Evolutionary conservation across 1,284 basidiomycete genomes (phyloP).

Genomic region (Malassezia slooffiae): DNA sequence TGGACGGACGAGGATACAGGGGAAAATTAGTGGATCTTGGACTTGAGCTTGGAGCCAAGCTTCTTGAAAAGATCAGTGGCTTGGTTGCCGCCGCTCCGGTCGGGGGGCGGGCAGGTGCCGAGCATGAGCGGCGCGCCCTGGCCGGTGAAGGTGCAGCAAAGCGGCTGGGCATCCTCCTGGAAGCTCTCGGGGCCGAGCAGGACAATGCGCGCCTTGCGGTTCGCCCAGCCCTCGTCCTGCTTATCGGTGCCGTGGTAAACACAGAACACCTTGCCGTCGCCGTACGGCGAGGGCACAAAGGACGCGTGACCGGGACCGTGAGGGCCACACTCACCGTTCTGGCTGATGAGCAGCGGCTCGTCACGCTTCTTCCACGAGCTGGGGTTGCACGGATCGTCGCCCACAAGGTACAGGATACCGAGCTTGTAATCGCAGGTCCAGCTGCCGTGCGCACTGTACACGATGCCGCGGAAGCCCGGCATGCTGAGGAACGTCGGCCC

Average conservation of each 20-base stretch:
- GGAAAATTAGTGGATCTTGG: too few relatives aligned
- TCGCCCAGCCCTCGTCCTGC: constrained; percentile 13
- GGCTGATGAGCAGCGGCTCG: constrained; percentile 11
- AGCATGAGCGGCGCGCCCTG: too few relatives aligned
- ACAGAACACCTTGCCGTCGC: constrained; percentile 5
- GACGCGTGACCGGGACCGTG: constrained; percentile 16
- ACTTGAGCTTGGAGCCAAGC: too few relatives aligned
- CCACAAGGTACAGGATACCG: constrained; percentile 9
- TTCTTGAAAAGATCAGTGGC: too few relatives aligned
- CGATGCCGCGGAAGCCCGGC: constrained; percentile 10
- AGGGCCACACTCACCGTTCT: constrained; percentile 6
- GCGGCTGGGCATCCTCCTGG: background rate
- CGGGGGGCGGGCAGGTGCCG: too few relatives aligned
- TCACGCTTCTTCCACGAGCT: constrained; percentile 12
- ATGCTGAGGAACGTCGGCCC: constrained; percentile 11
- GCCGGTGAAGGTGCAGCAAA: too few relatives aligned
- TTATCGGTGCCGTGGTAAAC: constrained; percentile 14
- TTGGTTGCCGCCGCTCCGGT: too few relatives aligned
- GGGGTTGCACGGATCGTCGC: constrained; percentile 12
- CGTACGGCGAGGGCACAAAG: constrained; percentile 10
- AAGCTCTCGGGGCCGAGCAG: constrained; percentile 6
- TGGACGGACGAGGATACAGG: too few relatives aligned
- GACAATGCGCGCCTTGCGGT: constrained; percentile 16
- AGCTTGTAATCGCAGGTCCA: constrained; percentile 19
- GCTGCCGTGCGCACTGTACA: constrained; percentile 19